Base-by-base conservation (phyloP, 768 basidiomycete genomes). In the Auricularia auricula-judae region DNA sequence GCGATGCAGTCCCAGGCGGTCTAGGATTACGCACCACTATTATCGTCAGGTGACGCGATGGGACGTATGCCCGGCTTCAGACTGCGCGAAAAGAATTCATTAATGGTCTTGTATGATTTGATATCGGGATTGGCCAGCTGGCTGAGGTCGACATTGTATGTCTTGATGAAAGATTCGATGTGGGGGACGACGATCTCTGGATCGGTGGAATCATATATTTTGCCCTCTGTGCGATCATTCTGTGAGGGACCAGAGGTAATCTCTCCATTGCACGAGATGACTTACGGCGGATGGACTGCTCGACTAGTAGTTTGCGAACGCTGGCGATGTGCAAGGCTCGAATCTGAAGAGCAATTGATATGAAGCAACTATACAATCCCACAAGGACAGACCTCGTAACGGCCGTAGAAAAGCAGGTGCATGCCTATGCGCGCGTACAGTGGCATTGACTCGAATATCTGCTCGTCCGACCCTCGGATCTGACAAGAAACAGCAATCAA, bases 371-470 rank as follows among this genome's bases (percentile, higher is more conserved):
- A 29, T 29, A 29, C 29, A 29, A 29, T 29, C 29, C 29, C 29
- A 29, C 29, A 29, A 29, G 29, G 29, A 65, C 77, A 79, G 51
- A 80, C 72, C 66, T 84, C 80, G 54, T 78, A 76, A 42, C 74
- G 78, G 2, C 86, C 84, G 56, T 82, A 82, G 68, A 89, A 91
- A 34, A 91, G 73, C 4, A 91, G 78, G 69, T 91, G 89, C 89
- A 91, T 91, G 5, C 86, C 86, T 58, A 88, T 77, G 47, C 79
- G 77, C 2, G 83, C 81, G 68, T 85, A 89, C 54, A 89, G 77
- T 0, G 88, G 88, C 88, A 90, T 90, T 36, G 79, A 79, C 75
- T 90, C 88, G 65, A 88, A 89, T 65, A 86, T 77, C 69, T 79
- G 80, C 70, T 84, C 76, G 1, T 74, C 74, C 0, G 74, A 72